These are phyloP conservation scores for Fusarium penzigii DNA, from an alignment of 2,329 filamentous ascomycete species.

Conservation along the genomic window DNA sequence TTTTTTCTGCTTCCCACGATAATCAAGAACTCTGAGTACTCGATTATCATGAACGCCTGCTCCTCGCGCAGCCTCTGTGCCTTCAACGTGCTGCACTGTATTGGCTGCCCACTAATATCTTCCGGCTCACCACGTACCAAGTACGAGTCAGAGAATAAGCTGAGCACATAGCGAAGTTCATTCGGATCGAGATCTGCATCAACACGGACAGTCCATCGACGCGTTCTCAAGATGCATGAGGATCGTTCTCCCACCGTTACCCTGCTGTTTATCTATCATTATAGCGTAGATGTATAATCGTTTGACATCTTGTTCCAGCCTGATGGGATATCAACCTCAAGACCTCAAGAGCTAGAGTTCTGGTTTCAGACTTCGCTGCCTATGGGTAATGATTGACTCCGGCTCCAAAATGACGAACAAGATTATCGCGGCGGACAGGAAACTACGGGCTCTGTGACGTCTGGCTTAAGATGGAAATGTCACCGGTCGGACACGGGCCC, in stretches of 20 bases:
- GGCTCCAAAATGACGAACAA: constrained; percentile 4
- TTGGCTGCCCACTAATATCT: constrained; percentile 15
- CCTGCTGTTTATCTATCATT: no score
- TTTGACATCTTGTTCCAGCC: no score
- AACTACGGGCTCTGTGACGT: constrained; percentile 14
- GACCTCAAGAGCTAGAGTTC: constrained; percentile 3
- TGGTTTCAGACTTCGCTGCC: neutral
- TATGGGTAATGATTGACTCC: neutral
- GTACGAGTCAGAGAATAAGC: constrained; percentile 29
- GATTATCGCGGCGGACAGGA: constrained; percentile 11
- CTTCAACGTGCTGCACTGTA: constrained; percentile 13
- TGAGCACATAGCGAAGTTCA: constrained; percentile 21
- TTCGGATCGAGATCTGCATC: constrained; percentile 32
- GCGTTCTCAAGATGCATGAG: constrained; percentile 14
- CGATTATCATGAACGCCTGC: constrained; percentile 3
- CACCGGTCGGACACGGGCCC: constrained; percentile 18
- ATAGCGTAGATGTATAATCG: no score
- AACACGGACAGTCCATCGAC: constrained; percentile 23
- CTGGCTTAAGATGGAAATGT: constrained; percentile 22
- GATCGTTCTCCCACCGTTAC: constrained; percentile 5
- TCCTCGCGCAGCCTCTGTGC: constrained; percentile 13
- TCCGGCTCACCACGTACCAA: constrained; percentile 20
- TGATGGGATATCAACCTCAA: no score
- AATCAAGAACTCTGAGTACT: constrained; percentile 6
- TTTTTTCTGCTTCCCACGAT: neutral